Evolutionary conservation across 2,329 filamentous ascomycete species (phyloP).

Genomic region (Colletotrichum neosansevieriae): DNA sequence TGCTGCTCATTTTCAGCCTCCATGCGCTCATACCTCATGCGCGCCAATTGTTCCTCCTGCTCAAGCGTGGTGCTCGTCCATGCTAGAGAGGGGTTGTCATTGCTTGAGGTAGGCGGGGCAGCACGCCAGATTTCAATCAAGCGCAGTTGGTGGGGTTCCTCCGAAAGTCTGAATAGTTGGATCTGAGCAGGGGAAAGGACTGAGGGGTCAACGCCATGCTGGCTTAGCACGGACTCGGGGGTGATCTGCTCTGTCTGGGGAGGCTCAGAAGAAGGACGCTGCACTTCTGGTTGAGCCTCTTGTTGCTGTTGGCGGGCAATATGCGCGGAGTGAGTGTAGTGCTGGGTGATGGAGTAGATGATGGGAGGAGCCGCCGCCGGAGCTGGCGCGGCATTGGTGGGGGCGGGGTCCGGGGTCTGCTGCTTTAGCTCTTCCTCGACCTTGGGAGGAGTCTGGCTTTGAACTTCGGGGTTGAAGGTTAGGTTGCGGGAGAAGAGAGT

Average conservation of each 20-base stretch:
- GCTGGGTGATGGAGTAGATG: conserved; percentile 81
- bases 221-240: conserved; percentile 69
- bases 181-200: conserved; percentile 80
- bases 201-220: conserved; percentile 77
- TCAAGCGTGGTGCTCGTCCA: conserved; percentile 66
- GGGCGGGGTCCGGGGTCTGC: conserved; percentile 40
- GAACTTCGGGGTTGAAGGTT: conserved; percentile 66
- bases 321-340: conserved; percentile 87
- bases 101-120: conserved; percentile 73
- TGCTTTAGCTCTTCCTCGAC: conserved; percentile 50
- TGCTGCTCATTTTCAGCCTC: conserved; percentile 49
- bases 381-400: conserved; percentile 47
- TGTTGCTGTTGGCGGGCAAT: conserved; percentile 57
- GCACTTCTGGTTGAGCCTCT: conserved; percentile 49
- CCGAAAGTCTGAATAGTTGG: conserved; percentile 82
- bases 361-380: conserved; percentile 58
- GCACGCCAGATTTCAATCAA: conserved; percentile 89
- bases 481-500: conserved; percentile 82
- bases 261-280: conserved; percentile 64
- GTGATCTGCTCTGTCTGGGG: conserved; percentile 61
- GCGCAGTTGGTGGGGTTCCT: conserved; percentile 77
- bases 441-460: conserved; percentile 45
- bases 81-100: conserved; percentile 65
- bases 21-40: conserved; percentile 69
- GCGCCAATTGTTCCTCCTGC: conserved; percentile 70